Evolutionary conservation across 1,284 basidiomycete species (phyloP).

Genomic region (Inonotus obliquus): DNA sequence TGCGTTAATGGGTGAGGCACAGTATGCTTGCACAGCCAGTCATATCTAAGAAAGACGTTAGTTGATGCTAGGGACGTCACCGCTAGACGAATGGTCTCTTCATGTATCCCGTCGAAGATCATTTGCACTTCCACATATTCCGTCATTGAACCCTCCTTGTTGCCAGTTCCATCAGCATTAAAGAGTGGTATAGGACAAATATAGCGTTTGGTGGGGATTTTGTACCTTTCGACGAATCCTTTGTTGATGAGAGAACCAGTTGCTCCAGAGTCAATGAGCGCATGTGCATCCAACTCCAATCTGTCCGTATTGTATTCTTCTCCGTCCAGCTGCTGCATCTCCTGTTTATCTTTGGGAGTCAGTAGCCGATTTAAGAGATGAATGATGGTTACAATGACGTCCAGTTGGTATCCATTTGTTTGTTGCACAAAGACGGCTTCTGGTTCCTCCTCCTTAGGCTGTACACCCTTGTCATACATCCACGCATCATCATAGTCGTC

Average conservation of each 20-base stretch:
- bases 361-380: no score
- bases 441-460: no score
- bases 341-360: no score
- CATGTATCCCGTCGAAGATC: background rate
- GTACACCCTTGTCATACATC: no score
- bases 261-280: background rate
- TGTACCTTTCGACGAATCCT: background rate
- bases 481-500: no score
- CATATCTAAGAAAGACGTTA: background rate
- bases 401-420: no score
- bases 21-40: background rate
- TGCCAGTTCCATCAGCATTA: background rate
- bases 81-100: background rate
- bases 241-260: background rate
- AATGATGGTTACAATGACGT: no score
- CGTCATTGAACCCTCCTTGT: background rate
- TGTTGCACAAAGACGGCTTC: no score
- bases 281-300: background rate
- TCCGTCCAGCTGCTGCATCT: no score
- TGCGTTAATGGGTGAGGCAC: no score
- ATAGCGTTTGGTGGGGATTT: background rate
- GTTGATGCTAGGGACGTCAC: background rate
- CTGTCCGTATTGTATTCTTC: no score
- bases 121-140: background rate
- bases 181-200: background rate